These are phyloP conservation scores for Coffea humblotiana DNA, from an alignment of 305 asterid species.

Conservation along the genomic window DNA sequence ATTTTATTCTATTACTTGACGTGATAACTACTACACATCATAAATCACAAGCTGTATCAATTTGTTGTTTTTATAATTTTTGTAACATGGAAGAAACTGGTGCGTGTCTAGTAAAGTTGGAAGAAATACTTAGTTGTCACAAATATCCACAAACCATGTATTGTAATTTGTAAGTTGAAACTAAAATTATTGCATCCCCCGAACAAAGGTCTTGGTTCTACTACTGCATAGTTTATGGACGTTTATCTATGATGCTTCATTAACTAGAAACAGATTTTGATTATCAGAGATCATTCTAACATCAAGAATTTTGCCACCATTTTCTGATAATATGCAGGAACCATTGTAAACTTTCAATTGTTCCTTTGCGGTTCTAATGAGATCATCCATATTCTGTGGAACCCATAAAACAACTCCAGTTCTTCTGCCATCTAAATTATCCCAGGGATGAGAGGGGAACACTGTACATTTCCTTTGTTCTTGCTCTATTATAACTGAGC, in stretches of 20 bases:
- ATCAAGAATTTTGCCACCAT: conserved; percentile 43
- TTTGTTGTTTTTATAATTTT: too few species aligned
- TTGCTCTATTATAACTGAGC: conserved; percentile 21
- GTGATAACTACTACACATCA: too few species aligned
- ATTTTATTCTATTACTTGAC: too few species aligned
- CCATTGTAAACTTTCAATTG: conserved; percentile 20
- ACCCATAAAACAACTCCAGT: conserved; percentile 41
- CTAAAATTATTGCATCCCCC: too few species aligned
- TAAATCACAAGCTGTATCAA: too few species aligned
- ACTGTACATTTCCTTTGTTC: conserved; percentile 32
- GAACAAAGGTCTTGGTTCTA: too few species aligned
- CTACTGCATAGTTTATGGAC: too few species aligned
- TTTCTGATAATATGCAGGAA: conserved; percentile 36
- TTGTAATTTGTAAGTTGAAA: too few species aligned
- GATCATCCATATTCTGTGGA: conserved; percentile 43
- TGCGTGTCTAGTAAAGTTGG: too few species aligned
- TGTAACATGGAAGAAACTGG: too few species aligned
- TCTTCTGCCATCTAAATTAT: conserved; percentile 27
- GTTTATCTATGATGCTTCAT: conserved; percentile 16
- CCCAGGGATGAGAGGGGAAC: conserved; percentile 35
- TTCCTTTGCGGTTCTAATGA: conserved; percentile 32
- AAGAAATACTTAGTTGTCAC: too few species aligned
- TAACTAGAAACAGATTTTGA: conserved; percentile 35
- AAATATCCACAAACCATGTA: too few species aligned
- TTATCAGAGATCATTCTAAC: conserved; percentile 27